Evolutionary conservation across 805 yeast species (phyloP).

Genomic region (Starmerella sp.): DNA sequence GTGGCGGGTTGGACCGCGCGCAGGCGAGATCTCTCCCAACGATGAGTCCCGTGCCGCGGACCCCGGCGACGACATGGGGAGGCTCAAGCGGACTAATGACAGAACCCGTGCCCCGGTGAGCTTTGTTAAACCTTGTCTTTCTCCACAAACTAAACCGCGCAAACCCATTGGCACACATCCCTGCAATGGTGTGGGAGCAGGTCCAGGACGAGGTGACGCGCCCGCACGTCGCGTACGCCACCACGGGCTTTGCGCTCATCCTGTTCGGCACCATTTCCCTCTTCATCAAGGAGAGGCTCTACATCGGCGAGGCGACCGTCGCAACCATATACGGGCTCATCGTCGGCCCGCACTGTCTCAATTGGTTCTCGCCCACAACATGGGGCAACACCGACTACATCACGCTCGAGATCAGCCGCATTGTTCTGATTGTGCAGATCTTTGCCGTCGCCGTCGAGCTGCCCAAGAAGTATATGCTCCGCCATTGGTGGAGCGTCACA

Average conservation of each 20-base stretch:
- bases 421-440: constrained; percentile 75
- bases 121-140: not conserved
- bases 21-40: not conserved
- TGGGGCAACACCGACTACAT: constrained; percentile 83
- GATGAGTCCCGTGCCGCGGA: not conserved
- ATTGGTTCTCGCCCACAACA: constrained; percentile 69
- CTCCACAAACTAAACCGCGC: not conserved
- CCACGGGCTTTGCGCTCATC: constrained; percentile 72
- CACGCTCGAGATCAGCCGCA: constrained; percentile 72
- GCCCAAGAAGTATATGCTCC: constrained; percentile 78
- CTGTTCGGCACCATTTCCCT: constrained; percentile 71
- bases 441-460: constrained; percentile 91
- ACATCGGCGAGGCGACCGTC: constrained; percentile 84
- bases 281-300: constrained; percentile 69
- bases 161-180: not conserved
- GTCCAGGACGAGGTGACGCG: constrained; percentile 35
- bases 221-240: constrained; percentile 80
- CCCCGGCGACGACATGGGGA: not conserved
- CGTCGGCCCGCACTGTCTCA: constrained; percentile 74
- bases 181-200: constrained; percentile 24
- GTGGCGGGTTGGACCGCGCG: not conserved
- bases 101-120: not conserved
- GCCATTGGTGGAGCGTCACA: constrained; percentile 68
- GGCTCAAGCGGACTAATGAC: not conserved
- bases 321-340: constrained; percentile 78